Base-by-base conservation (phyloP, 805 yeast species). In the Isabelozyma rhagii region DNA sequence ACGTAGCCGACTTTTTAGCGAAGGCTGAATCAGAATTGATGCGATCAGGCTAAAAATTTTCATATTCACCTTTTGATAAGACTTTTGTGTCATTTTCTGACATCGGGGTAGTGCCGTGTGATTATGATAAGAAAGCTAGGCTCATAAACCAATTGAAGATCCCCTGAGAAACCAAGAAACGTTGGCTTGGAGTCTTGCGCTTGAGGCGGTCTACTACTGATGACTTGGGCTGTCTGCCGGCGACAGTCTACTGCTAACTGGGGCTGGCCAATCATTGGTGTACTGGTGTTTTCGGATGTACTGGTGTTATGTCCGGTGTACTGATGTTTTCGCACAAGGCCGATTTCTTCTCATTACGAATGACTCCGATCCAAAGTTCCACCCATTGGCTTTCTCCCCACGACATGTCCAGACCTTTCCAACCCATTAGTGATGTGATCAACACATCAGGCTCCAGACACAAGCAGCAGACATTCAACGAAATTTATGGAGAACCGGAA, bases 401-500 rank as follows among this genome's bases (percentile, higher is more conserved):
- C 6, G 38, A 13, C 36, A 69, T 69, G 72, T 64, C 76, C 11
- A 70, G 57, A 55, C 68, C 77, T 5, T 74, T 74, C 57, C 74
- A 71, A 55, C 73, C 79, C 45, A 72, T 74, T 17, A 71, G 76
- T 55, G 78, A 73, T 42, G 62, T 72, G 17, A 67, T 72, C 47
- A 61, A 62, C 48, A 66, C 68, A 41, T 55, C 68, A 36, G 50
- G 66, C 39, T 49, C 62, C 34, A 79, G 72, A 56, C 78, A 75
- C 46, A 68, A 67, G 45, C 66, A 59, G 51, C 93, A 87, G 65
- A 78, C 89, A 3, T 85, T 84, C 64, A 87, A 82, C 54, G 96
- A 90, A 59, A 78, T 88, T 41, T 94, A 94, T 62, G 97, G 96
- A 0, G 96, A 88, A 59, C 98, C 97, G 0, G 98, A 94, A 67